These are phyloP conservation scores for Persicaria tinctoria DNA, from an alignment of 148 eudicot species.

Conservation along the genomic window DNA sequence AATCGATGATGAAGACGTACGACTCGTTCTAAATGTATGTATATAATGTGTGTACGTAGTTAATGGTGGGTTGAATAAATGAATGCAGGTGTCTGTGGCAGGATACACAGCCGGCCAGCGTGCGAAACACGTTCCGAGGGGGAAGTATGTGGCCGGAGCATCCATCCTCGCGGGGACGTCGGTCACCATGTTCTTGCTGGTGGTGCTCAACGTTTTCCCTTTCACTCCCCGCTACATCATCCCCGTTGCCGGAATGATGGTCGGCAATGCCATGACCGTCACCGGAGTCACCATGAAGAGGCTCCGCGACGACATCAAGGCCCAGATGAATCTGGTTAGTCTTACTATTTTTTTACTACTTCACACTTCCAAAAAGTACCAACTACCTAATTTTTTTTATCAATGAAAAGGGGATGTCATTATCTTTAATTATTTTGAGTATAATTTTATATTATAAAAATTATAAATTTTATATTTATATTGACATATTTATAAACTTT, in stretches of 20 bases:
- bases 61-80: no score
- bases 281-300: constrained; percentile 97
- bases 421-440: no score
- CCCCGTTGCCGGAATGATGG: constrained; percentile 97
- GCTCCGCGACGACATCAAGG: constrained; percentile 79
- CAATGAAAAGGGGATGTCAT: no score
- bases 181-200: constrained; percentile 57
- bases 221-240: constrained; percentile 88
- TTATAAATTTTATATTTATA: no score
- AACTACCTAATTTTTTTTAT: not conserved
- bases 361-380: not conserved
- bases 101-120: constrained; percentile 94
- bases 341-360: no score
- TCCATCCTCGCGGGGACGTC: constrained; percentile 75
- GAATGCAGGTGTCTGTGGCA: constrained; percentile 64
- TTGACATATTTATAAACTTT: no score
- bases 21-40: not conserved
- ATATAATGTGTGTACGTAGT: no score
- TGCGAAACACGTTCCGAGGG: constrained; percentile 82
- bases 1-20: not conserved
- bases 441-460: no score
- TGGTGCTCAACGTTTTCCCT: constrained; percentile 67
- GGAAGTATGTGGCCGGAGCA: constrained; percentile 67
- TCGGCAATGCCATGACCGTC: constrained; percentile 88
- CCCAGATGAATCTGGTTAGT: constrained; percentile 64